phyloP scores from a whole-genome alignment of 2,329 filamentous ascomycete genomes.

The Aspergillus transmontanensis region DNA sequence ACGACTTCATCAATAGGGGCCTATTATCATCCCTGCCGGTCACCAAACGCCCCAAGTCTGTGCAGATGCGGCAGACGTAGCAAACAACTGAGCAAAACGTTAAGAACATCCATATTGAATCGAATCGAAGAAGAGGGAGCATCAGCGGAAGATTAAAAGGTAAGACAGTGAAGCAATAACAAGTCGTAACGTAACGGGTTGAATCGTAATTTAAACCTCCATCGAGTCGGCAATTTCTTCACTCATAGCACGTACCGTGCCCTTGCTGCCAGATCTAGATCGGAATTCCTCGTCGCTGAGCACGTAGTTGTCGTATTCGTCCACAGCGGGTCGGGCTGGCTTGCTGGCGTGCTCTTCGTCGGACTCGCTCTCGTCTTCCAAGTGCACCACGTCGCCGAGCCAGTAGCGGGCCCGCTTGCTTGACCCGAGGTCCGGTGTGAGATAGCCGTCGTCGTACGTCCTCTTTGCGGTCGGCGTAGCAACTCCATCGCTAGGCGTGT shows the following conservation, averaged over 20 bases:
- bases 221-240: slow-evolving; percentile 57
- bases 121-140: slow-evolving; percentile 20
- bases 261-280: slow-evolving; percentile 43
- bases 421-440: slow-evolving; percentile 59
- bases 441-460: slow-evolving; percentile 51
- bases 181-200: slow-evolving; percentile 7
- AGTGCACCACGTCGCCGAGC: slow-evolving; percentile 69
- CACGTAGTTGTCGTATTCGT: slow-evolving; percentile 47
- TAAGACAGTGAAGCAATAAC: slow-evolving; percentile 15
- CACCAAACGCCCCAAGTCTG: slow-evolving; percentile 24
- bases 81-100: slow-evolving; percentile 12
- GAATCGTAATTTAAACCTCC: slow-evolving; percentile 47
- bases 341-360: slow-evolving; percentile 37
- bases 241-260: slow-evolving; percentile 54
- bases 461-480: slow-evolving; percentile 48
- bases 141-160: slow-evolving; percentile 11
- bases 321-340: slow-evolving; percentile 31
- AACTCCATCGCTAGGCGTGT: slow-evolving; percentile 61
- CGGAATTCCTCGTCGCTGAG: slow-evolving; percentile 49
- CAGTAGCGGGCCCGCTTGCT: slow-evolving; percentile 85
- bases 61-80: slow-evolving; percentile 26
- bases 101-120: slow-evolving; percentile 10
- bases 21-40: slow-evolving; percentile 15
- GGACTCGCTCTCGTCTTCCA: slow-evolving; percentile 45
- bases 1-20: slow-evolving; percentile 10